Conservation (phyloP, 1,284 basidiomycete species). For the Pseudomicrostroma phylloplanum region DNA sequence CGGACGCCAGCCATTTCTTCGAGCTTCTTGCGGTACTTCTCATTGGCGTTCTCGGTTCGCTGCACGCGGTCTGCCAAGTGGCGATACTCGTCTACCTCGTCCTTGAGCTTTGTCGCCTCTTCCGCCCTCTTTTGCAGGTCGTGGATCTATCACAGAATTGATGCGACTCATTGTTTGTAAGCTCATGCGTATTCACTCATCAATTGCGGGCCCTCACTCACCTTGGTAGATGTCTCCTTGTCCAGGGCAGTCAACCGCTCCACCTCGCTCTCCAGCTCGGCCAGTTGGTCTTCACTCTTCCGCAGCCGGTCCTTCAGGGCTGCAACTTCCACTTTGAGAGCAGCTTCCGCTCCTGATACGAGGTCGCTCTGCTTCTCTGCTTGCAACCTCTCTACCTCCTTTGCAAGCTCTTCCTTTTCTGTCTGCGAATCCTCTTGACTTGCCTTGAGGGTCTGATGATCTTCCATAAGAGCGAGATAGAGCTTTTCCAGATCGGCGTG, state of each 20-base stretch:
- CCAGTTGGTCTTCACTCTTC: slow-evolving; percentile 35
- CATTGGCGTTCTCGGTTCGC: slow-evolving; percentile 93
- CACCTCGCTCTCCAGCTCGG: slow-evolving; percentile 36
- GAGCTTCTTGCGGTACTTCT: slow-evolving; percentile 97
- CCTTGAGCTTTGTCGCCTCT: slow-evolving; percentile 72
- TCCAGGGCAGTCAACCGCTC: slow-evolving; percentile 23
- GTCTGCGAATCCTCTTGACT: slow-evolving; percentile 52
- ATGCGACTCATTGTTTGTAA: neutral
- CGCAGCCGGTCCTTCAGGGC: slow-evolving; percentile 31
- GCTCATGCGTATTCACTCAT: neutral
- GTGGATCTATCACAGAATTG: slow-evolving; percentile 56
- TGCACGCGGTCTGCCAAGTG: slow-evolving; percentile 83
- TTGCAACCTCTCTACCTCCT: slow-evolving; percentile 23
- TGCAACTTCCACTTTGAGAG: slow-evolving; percentile 35
- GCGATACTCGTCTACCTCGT: slow-evolving; percentile 74
- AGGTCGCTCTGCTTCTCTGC: slow-evolving; percentile 28
- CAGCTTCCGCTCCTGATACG: slow-evolving; percentile 28
- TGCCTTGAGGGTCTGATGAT: slow-evolving; percentile 67
- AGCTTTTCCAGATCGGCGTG: slow-evolving; percentile 64
- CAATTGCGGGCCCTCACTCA: slow-evolving; percentile 2
- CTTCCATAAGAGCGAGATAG: slow-evolving; percentile 67
- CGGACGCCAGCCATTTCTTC: slow-evolving; percentile 85
- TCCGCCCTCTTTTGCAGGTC: slow-evolving; percentile 74
- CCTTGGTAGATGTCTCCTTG: slow-evolving; percentile 24
- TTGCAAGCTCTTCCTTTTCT: slow-evolving; percentile 24